phyloP scores from a whole-genome alignment of 208 protist species.

The Leishmania aethiopica region DNA sequence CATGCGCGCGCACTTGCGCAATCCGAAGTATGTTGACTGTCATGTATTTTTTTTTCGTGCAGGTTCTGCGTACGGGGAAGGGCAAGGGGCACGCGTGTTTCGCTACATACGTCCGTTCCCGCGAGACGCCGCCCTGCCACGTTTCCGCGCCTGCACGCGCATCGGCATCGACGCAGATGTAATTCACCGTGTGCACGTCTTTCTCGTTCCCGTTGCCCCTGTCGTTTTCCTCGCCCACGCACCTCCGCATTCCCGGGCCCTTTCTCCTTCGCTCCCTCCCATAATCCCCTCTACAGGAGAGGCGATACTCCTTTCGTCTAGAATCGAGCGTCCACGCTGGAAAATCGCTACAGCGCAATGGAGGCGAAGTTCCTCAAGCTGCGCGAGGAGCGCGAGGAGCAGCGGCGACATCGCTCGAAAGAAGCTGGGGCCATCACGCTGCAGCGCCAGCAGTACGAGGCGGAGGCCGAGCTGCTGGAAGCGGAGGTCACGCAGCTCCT shows the following conservation, averaged over 20 bases:
- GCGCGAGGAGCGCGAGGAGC: conserved; percentile 70
- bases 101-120: neutral
- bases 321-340: neutral
- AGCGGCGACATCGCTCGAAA: conserved; percentile 41
- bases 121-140: neutral
- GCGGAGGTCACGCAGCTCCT: conserved; percentile 33
- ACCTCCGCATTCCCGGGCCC: neutral
- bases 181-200: neutral
- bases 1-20: neutral
- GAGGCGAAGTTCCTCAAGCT: conserved; percentile 76
- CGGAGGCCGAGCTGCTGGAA: conserved; percentile 50
- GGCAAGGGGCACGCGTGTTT: neutral
- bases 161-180: neutral
- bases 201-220: neutral
- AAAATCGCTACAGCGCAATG: conserved; percentile 17
- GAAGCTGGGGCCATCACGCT: conserved; percentile 33
- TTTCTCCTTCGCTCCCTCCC: neutral
- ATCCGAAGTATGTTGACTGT: neutral
- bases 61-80: neutral
- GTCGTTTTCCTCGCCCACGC: neutral
- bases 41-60: neutral
- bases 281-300: neutral
- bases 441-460: conserved; percentile 67
- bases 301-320: neutral
- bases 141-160: neutral